These are phyloP conservation scores for Echinochloa phyllopogon DNA, from an alignment of 176 grass and related monocot species.

Conservation along the genomic window DNA sequence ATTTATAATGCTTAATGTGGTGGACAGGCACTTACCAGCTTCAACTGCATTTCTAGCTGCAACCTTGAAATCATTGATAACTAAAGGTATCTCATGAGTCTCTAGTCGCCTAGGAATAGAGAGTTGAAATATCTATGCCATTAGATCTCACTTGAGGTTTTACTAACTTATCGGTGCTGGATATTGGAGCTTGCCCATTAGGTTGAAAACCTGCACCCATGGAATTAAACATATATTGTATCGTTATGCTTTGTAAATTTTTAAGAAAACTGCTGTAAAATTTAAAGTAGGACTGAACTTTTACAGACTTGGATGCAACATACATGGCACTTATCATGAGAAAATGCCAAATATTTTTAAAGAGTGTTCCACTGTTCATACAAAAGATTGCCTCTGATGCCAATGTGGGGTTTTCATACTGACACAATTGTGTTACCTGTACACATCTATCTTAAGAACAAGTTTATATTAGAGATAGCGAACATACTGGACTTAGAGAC, in stretches of 20 bases:
- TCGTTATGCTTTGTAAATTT: background rate
- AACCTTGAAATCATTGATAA: conserved; percentile 63
- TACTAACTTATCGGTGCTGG: conserved; percentile 56
- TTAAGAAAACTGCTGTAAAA: background rate
- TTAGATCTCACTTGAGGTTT: conserved; percentile 35
- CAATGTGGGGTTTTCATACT: background rate
- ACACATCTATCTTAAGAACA: background rate
- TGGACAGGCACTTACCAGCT: conserved; percentile 50
- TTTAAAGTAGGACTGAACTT: background rate
- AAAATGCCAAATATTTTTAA: background rate
- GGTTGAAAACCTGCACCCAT: conserved; percentile 56
- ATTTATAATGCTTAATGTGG: conserved; percentile 3
- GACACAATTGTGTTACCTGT: background rate
- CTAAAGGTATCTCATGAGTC: conserved; percentile 52
- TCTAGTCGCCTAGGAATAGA: conserved; percentile 53
- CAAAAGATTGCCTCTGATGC: background rate
- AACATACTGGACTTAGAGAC: conserved; percentile 58
- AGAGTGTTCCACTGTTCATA: background rate
- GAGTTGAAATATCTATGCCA: conserved; percentile 30
- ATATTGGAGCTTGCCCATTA: conserved; percentile 67
- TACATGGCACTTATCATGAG: background rate
- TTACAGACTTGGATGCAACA: conserved; percentile 17
- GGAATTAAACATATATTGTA: conserved; percentile 5
- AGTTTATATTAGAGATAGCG: conserved; percentile 7
- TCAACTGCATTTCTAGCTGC: conserved; percentile 75